phyloP scores from a whole-genome alignment of 148 eudicot genomes.

The Rhododendron griersonianum region DNA sequence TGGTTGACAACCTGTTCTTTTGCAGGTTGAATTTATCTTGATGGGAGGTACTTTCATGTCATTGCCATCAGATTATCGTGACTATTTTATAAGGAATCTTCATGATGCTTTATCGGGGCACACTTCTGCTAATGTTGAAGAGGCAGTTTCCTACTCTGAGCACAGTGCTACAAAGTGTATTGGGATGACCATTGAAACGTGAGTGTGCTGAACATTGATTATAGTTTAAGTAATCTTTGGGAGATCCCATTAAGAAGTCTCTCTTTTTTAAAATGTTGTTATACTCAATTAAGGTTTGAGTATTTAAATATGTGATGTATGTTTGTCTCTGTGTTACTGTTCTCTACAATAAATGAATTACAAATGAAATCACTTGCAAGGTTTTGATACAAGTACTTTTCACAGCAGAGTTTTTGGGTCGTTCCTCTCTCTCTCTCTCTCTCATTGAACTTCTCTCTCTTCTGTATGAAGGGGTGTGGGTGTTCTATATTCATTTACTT shows the following conservation, averaged over 20 bases:
- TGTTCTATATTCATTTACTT: background rate
- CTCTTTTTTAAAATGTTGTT: background rate
- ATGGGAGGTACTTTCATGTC: slow-evolving; percentile 99
- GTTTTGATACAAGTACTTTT: background rate
- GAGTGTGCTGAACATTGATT: slow-evolving; percentile 20
- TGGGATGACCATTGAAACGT: slow-evolving; percentile 99
- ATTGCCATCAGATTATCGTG: slow-evolving; percentile 89
- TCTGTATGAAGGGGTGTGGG: background rate
- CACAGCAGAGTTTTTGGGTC: background rate
- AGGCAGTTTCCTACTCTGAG: slow-evolving; percentile 94
- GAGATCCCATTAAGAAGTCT: background rate
- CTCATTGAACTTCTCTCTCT: background rate
- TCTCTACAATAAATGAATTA: background rate
- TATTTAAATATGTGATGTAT: background rate
- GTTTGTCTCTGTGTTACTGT: background rate
- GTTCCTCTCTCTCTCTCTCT: background rate
- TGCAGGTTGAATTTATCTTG: slow-evolving; percentile 88
- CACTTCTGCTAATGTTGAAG: slow-evolving; percentile 95
- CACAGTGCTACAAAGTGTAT: slow-evolving; percentile 93
- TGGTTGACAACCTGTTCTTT: background rate
- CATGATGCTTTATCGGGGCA: slow-evolving; percentile 99
- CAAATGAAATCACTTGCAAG: background rate
- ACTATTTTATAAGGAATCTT: slow-evolving; percentile 85
- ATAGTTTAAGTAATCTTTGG: background rate
- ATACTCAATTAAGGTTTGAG: background rate